These are phyloP conservation scores for Hysterium pulicare DNA, from an alignment of 2,329 filamentous ascomycete species.

Conservation along the genomic window DNA sequence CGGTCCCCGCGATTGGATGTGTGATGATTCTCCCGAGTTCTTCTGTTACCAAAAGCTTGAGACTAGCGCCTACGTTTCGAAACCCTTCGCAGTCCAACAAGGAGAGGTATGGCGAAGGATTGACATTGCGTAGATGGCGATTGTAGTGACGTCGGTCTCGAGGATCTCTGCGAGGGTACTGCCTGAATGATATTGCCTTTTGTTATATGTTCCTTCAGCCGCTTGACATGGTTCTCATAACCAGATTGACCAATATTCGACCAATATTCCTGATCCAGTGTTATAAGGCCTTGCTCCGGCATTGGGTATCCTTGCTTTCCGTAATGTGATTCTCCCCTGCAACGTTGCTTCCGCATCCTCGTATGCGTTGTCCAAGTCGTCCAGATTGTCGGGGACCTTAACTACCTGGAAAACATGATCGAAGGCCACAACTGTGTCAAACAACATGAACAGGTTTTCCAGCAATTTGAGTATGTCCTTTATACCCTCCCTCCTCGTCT, in stretches of 20 bases:
- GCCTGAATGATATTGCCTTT: conserved; percentile 96
- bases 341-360: conserved; percentile 63
- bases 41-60: conserved; percentile 89
- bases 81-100: conserved; percentile 90
- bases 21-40: conserved; percentile 86
- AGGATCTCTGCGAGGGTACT: conserved; percentile 90
- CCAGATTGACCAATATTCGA: conserved; percentile 89
- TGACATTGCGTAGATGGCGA: conserved; percentile 91
- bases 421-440: conserved; percentile 89
- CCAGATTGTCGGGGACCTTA: conserved; percentile 61
- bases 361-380: conserved; percentile 66
- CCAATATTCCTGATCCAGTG: conserved; percentile 71
- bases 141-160: conserved; percentile 88
- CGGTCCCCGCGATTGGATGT: conserved; percentile 94
- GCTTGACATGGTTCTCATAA: conserved; percentile 85
- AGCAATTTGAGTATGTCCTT: conserved; percentile 86
- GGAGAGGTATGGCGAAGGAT: conserved; percentile 96
- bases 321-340: conserved; percentile 63
- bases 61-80: conserved; percentile 91
- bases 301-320: conserved; percentile 71
- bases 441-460: conserved; percentile 95
- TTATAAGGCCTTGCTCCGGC: conserved; percentile 71
- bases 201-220: conserved; percentile 85
- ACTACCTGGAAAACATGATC: conserved; percentile 92
- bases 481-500: conserved; percentile 81